Conservation (phyloP, 2,329 filamentous ascomycete genomes). For the Paecilomyces dactylethromorphus region DNA sequence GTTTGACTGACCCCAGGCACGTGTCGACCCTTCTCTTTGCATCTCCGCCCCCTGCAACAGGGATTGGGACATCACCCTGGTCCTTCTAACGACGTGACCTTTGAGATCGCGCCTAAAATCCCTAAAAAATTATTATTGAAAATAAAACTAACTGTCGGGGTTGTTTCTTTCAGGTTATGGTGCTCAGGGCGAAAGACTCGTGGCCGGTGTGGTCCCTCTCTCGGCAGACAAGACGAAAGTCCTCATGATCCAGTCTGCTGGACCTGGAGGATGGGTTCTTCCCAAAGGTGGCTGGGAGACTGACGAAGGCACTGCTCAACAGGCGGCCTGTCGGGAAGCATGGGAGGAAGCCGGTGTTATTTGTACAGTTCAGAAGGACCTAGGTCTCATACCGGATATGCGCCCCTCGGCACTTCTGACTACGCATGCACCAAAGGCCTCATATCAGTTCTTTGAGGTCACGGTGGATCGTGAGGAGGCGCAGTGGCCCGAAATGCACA, state of each 20-base stretch:
- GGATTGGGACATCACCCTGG: background rate
- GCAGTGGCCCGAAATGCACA: slow-evolving; percentile 91
- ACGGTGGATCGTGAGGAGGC: slow-evolving; percentile 78
- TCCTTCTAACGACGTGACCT: background rate
- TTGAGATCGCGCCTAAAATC: background rate
- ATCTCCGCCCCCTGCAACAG: background rate
- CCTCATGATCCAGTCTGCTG: slow-evolving; percentile 85
- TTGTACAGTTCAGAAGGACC: slow-evolving; percentile 74
- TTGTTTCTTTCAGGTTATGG: slow-evolving; percentile 65
- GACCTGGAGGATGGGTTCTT: slow-evolving; percentile 88
- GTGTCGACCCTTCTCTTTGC: slow-evolving; percentile 9
- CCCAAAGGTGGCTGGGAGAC: slow-evolving; percentile 98
- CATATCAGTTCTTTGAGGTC: slow-evolving; percentile 63
- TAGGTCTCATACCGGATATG: slow-evolving; percentile 80
- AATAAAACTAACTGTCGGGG: background rate
- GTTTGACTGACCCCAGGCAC: slow-evolving; percentile 20
- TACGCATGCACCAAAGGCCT: slow-evolving; percentile 59
- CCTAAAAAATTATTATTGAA: background rate
- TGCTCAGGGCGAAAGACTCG: slow-evolving; percentile 82
- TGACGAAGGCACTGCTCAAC: slow-evolving; percentile 80
- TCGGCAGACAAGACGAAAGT: slow-evolving; percentile 81
- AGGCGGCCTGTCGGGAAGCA: slow-evolving; percentile 80
- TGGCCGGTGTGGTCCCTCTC: slow-evolving; percentile 88
- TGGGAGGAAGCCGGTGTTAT: slow-evolving; percentile 97
- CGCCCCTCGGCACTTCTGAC: slow-evolving; percentile 51